These are phyloP conservation scores for Cudoniella acicularis DNA, from an alignment of 495 filamentous ascomycete genomes.

Conservation along the genomic window DNA sequence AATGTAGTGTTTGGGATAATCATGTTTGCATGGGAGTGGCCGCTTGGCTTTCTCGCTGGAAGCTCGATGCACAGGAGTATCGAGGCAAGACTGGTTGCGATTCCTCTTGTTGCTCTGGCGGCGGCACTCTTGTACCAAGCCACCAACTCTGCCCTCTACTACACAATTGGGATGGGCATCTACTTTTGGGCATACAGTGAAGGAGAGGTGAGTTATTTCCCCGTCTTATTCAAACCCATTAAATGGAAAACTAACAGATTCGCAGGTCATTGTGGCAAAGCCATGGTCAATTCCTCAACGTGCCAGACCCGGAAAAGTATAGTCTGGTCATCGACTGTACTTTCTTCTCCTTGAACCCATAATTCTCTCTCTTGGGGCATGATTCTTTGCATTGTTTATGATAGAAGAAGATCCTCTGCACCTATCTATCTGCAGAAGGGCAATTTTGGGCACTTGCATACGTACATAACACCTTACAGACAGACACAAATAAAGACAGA, in stretches of 20 bases:
- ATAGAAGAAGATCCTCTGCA: too few relatives aligned
- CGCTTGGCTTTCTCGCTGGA: constrained; percentile 63
- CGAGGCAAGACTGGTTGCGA: constrained; percentile 76
- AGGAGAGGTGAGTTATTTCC: constrained; percentile 67
- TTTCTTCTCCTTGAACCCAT: neutral
- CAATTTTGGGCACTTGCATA: too few relatives aligned
- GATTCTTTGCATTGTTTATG: too few relatives aligned
- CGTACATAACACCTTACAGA: too few relatives aligned
- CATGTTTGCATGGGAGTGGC: constrained; percentile 89
- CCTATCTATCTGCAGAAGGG: too few relatives aligned
- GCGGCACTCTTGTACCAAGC: constrained; percentile 84
- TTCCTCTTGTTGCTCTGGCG: constrained; percentile 74
- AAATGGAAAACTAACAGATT: constrained; percentile 6
- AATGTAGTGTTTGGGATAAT: constrained; percentile 88
- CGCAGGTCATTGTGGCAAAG: constrained; percentile 27
- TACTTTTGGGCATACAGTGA: constrained; percentile 98
- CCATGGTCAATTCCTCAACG: constrained; percentile 50
- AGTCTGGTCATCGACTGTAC: constrained; percentile 1
- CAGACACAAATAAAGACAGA: too few relatives aligned
- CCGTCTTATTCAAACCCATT: neutral
- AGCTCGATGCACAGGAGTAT: constrained; percentile 78
- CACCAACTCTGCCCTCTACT: constrained; percentile 89
- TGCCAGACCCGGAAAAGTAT: constrained; percentile 32
- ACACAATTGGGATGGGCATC: constrained; percentile 77
- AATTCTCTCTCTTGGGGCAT: too few relatives aligned